Percentiles rank a stretch among this genome's conserved stretches.
Conservation (phyloP, 371 early-diverging fungal species). For the Quaeritorhiza haematococci region DNA sequence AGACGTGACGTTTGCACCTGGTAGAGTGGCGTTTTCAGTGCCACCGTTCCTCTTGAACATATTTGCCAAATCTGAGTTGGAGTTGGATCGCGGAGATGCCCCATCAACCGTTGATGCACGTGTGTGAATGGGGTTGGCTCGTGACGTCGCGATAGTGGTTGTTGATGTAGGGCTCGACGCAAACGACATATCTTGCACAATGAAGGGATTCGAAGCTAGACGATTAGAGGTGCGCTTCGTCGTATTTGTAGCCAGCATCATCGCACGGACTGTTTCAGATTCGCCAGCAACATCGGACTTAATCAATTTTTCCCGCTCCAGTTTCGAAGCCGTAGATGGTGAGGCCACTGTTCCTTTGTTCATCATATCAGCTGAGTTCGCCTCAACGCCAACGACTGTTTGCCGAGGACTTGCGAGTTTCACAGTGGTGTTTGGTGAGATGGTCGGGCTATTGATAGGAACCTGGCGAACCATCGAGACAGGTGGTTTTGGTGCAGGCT, state of each 20-base stretch:
- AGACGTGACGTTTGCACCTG: too few relatives aligned
- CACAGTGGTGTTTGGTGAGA: too few relatives aligned
- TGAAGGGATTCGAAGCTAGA: conserved; percentile 21
- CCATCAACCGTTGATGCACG: neutral
- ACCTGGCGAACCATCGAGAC: too few relatives aligned
- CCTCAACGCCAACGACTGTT: neutral
- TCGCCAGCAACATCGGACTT: conserved; percentile 11
- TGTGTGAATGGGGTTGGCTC: neutral
- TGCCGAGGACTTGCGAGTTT: neutral
- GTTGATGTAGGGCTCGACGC: conserved; percentile 1
- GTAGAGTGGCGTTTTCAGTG: too few relatives aligned
- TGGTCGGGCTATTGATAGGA: too few relatives aligned
- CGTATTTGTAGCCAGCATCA: neutral
- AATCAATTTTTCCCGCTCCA: conserved; percentile 9
- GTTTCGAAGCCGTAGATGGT: neutral
- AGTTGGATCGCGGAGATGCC: neutral
- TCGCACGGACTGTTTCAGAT: neutral
- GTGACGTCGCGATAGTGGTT: neutral
- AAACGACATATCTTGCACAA: conserved; percentile 16
- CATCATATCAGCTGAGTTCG: neutral
- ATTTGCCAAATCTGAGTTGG: too few relatives aligned
- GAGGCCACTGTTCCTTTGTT: neutral
- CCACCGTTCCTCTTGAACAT: too few relatives aligned
- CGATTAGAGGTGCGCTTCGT: neutral
- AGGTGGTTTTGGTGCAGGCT: too few relatives aligned